Conservation (phyloP, 805 yeast species). For the Candida boleticola region DNA sequence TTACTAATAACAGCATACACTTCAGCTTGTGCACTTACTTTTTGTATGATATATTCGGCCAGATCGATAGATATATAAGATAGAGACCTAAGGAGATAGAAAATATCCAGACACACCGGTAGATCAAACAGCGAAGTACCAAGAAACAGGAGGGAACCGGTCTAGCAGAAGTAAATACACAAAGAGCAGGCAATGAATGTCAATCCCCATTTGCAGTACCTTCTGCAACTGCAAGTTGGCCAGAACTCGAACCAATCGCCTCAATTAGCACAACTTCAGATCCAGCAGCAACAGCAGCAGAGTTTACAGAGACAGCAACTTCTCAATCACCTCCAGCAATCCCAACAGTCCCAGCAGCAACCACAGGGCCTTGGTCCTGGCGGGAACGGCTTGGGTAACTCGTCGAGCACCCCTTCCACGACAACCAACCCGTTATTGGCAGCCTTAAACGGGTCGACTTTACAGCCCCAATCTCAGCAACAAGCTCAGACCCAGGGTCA, state of each 20-base stretch:
- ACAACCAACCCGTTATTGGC: slow-evolving; percentile 2
- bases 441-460: slow-evolving; percentile 1
- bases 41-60: too few relatives aligned
- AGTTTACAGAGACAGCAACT: slow-evolving; percentile 31
- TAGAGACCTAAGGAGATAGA: neutral
- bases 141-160: too few relatives aligned
- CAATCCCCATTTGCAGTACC: slow-evolving; percentile 43
- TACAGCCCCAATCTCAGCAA: slow-evolving; percentile 32
- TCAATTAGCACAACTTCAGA: slow-evolving; percentile 31
- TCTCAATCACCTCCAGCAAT: slow-evolving; percentile 21
- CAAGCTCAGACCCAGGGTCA: slow-evolving; percentile 31
- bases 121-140: too few relatives aligned
- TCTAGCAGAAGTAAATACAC: too few relatives aligned
- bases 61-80: neutral
- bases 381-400: neutral
- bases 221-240: slow-evolving; percentile 30
- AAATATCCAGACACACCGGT: too few relatives aligned
- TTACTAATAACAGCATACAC: too few relatives aligned
- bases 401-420: neutral
- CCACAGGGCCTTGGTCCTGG: slow-evolving; percentile 13
- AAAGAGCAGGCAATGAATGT: too few relatives aligned
- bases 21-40: too few relatives aligned
- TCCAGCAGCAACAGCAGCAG: slow-evolving; percentile 34
- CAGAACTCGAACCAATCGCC: slow-evolving; percentile 26
- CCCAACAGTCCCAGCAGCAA: slow-evolving; percentile 18